Evolutionary conservation across 2,329 filamentous ascomycete species (phyloP), one percentile per base, ranked within the genome.

Genomic region (Clarireedia homoeocarpa): DNA sequence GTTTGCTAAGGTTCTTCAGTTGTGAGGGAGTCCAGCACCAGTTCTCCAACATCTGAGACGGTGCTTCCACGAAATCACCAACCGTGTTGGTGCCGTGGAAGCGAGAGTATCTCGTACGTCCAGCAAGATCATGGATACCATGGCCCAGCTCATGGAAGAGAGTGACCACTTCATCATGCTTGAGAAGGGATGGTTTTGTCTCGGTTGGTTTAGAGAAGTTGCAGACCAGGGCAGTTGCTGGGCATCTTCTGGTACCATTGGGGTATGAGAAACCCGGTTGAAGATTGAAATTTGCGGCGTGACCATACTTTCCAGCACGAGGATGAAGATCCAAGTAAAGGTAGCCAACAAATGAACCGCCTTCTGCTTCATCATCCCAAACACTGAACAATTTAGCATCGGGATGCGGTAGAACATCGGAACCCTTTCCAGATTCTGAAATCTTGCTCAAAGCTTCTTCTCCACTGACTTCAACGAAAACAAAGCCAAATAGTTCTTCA

Each of bases 311-410:
- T 71, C 89, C 88, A 64, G 84, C 83, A 39, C 89, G 81, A 1
- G 88, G 88, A 71, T 89, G 86, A 20, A 92, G 77, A 70, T 94
- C 89, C 14, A 94, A 80, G 70, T 92, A 92, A 26, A 94, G 77
- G 69, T 92, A 94, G 42, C 89, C 89, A 6, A 89, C 84, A 65
- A 94, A 94, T 38, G 77, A 82, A 50, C 79, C 76, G 15, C 88
- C 88, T 63, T 87, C 84, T 2, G 77, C 77, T 58, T 83, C 80
- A 60, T 91, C 86, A 65, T 94, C 82, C 87, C 89, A 92, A 6
- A 94, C 89, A 50, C 83, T 86, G 74, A 90, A 92, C 56, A 92
- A 71, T 59, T 87, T 83, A n/a, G 91, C 88, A 64, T 92, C 89
- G 61, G 87, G 81, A 65, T 94, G 89, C 89, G 89, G 94, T 1